Evolutionary conservation across 2,329 filamentous ascomycete genomes (phyloP), one percentile per base, ranked within the genome.

Genomic region (Chlorencoelia australis): DNA sequence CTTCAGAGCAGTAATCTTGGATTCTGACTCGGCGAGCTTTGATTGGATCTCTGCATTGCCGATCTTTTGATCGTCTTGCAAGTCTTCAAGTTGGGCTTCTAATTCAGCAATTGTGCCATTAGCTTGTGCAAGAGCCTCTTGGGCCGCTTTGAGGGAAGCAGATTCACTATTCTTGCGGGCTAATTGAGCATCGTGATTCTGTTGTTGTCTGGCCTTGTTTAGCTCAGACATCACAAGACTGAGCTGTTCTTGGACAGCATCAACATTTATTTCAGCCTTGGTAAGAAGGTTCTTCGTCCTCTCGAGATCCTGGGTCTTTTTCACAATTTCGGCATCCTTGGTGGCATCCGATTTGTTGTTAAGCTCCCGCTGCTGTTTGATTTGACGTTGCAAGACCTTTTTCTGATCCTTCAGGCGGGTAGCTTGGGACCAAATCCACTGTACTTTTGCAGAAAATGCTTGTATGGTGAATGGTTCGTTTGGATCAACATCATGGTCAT

Each of bases 281-380:
- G 56, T 53, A 4, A 59, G 49, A 15, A 63, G 49, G 8, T 39
- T 48, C 19, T 60, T 52, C 5, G 59, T 49, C 11, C 58, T 60
- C 22, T 73, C 66, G 5, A 82, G 54, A 47, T 79, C 70, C 11
- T 71, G 67, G 35, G 68, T 64, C 49, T 73, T 76, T 31, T 65
- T 58, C 16, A 69, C 64, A n/a, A 83, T 57, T 44, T 82, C 73
- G 26, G 70, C 69, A 48, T 82, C 79, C 52, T 79, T 75, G 42
- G 79, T 71, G 14, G 73, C 68, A 47, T 94, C 86, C 1, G 85
- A 87, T 54, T 88, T 88, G 63, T 71, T 87, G 61, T 94, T 94
- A 39, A 95, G 71, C 54, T 94, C 86, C 40, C 88, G 82, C 61
- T 96, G 89, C 57, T 96, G 88, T 62, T 94, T 89, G 52, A 95